A percentile compares a stretch with the other conserved stretches of the same genome.
Conservation (phyloP, 2,329 filamentous ascomycete genomes). For the Verticillium nonalfalfae region DNA sequence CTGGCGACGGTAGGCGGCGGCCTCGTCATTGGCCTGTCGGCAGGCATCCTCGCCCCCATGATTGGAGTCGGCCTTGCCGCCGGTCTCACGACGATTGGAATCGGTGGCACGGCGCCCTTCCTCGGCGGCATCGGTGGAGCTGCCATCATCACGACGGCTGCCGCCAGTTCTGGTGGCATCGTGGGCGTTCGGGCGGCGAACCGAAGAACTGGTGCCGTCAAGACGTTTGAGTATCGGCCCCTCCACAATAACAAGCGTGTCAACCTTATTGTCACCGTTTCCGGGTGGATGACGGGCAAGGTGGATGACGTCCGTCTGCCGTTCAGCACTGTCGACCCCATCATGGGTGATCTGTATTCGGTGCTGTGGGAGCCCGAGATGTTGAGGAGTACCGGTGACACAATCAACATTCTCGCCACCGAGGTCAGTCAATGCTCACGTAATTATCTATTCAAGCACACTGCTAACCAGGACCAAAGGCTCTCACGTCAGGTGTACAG, state of each 20-base stretch:
- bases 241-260: constrained; percentile 97
- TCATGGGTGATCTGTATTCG: constrained; percentile 98
- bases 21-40: constrained; percentile 90
- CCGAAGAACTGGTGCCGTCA: constrained; percentile 82
- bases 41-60: constrained; percentile 83
- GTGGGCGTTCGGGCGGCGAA: constrained; percentile 84
- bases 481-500: constrained; percentile 91
- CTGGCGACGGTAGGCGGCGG: constrained; percentile 92
- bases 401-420: constrained; percentile 95
- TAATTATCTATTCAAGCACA: neutral
- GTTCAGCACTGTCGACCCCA: constrained; percentile 90
- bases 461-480: constrained; percentile 44
- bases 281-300: constrained; percentile 98
- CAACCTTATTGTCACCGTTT: constrained; percentile 90
- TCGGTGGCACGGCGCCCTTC: constrained; percentile 82
- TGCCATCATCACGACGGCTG: constrained; percentile 86
- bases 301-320: constrained; percentile 93
- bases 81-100: constrained; percentile 90
- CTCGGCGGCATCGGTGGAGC: constrained; percentile 88
- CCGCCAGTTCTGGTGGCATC: constrained; percentile 77
- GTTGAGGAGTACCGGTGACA: constrained; percentile 95
- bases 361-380: constrained; percentile 98
- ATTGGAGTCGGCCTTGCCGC: constrained; percentile 92
- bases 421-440: constrained; percentile 53
- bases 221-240: constrained; percentile 93